These are phyloP conservation scores for Nemania serpens DNA, from an alignment of 2,329 filamentous ascomycete genomes.

Conservation along the genomic window DNA sequence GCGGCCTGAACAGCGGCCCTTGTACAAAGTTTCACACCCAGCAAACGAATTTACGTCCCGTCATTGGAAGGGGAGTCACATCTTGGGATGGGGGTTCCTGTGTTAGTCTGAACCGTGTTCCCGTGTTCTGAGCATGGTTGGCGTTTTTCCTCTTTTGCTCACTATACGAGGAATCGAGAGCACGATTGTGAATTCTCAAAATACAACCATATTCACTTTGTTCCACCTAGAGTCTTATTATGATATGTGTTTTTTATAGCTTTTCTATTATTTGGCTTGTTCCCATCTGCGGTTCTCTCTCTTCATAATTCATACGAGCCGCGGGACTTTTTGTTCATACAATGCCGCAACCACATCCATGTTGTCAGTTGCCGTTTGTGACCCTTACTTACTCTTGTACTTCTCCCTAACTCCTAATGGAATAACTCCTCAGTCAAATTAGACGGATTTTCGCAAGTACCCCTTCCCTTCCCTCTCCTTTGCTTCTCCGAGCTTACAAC, in stretches of 20 bases:
- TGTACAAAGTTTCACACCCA: slow-evolving; percentile 30
- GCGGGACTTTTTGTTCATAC: no score
- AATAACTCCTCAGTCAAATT: no score
- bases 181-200: slow-evolving; percentile 13
- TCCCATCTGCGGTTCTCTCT: no score
- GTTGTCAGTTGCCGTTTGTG: no score
- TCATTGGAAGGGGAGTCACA: slow-evolving; percentile 25
- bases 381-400: no score
- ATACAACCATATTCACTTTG: slow-evolving; percentile 11
- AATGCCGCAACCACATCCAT: no score
- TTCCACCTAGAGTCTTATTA: not conserved
- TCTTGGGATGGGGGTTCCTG: slow-evolving; percentile 25
- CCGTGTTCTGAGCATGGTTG: slow-evolving; percentile 31
- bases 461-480: no score
- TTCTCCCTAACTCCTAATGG: no score
- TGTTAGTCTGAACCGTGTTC: slow-evolving; percentile 34
- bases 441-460: no score
- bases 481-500: not conserved
- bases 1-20: slow-evolving; percentile 16
- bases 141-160: slow-evolving; percentile 24
- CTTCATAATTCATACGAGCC: no score
- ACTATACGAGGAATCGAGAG: not conserved
- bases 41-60: slow-evolving; percentile 30
- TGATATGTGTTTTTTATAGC: no score
- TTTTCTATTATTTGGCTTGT: no score